Evolutionary conservation across 2,329 filamentous ascomycete genomes (phyloP).

Genomic region (Chaetoscypha palmicola): DNA sequence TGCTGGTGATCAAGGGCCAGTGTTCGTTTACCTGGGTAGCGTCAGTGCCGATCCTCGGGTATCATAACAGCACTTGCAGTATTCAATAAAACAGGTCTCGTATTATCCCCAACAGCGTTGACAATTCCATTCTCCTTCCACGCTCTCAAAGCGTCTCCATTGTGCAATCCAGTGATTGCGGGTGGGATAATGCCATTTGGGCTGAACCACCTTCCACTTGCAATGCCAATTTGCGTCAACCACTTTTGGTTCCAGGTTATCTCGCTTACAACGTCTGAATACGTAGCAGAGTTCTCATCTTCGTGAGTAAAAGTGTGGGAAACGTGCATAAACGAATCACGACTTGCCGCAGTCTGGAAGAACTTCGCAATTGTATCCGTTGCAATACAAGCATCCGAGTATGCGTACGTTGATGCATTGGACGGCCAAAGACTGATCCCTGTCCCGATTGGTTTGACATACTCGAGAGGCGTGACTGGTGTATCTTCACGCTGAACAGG

Average conservation of each 20-base stretch:
- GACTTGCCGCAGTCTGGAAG: constrained; percentile 41
- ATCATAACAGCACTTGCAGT: constrained; percentile 21
- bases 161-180: constrained; percentile 55
- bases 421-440: constrained; percentile 41
- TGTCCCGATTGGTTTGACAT: constrained; percentile 40
- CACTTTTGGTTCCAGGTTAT: constrained; percentile 53
- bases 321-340: constrained; percentile 47
- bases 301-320: constrained; percentile 56
- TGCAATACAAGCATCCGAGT: constrained; percentile 35
- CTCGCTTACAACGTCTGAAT: constrained; percentile 47
- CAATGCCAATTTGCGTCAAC: constrained; percentile 45
- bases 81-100: constrained; percentile 46
- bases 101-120: constrained; percentile 56
- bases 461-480: constrained; percentile 37
- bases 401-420: constrained; percentile 14
- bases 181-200: constrained; percentile 50
- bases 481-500: constrained; percentile 37
- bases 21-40: constrained; percentile 31
- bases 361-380: constrained; percentile 42
- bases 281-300: constrained; percentile 51
- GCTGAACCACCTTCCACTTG: constrained; percentile 40
- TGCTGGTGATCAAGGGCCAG: constrained; percentile 49
- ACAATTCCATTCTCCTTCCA: constrained; percentile 51
- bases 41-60: background rate
- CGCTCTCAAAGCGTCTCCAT: constrained; percentile 52